Evolutionary conservation across 257 asterid species (phyloP), one percentile per base, ranked within the genome.

Genomic region (Thymus mandschuricus): DNA sequence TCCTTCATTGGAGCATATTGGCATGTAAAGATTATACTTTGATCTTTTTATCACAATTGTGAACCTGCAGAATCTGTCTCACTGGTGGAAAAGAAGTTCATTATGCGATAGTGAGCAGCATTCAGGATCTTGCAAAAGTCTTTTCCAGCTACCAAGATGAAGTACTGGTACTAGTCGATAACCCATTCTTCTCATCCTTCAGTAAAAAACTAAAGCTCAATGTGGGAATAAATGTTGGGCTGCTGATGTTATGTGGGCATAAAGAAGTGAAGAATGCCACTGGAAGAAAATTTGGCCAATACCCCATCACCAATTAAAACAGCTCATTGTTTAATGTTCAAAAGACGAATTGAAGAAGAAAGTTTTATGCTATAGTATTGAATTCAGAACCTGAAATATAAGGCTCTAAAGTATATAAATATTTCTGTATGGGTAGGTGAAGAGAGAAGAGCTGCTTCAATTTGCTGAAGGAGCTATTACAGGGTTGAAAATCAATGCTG

Each of bases 391-490:
- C 41, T 68, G 72, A 68, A 77, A 30, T 64, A 46, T 69, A 52
- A 69, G 69, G 72, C 50, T 61, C 52, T 43, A 51, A 79, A 68
- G 73, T 69, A 71, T 82, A 72, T 76, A 74, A 59, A 60, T 43
- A 27, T 69, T 80, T 60, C 69, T 76, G 55, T 67, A 75, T 66
- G 74, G 68, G 68, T 75, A 94, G 99, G 99, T 89, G 80, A 94
- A 94, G 85, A 81, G 96, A 79, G 99, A 94, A 58, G 99, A 94
- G 76, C 80, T 94, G 83, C 97, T 94, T 76, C 97, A 89, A 84
- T 94, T 94, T 81, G 93, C 92, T 31, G 99, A 94, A 87, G 96
- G 88, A 75, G 97, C 99, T 40, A 89, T 94, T 71, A 91, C 97
- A 71, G 99, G 99, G 51, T 75, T 94, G 87, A 94, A 94, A 88